Evolutionary conservation across 2,329 filamentous ascomycete genomes (phyloP).

Genomic region (Cephalotrichum gorgonifer): DNA sequence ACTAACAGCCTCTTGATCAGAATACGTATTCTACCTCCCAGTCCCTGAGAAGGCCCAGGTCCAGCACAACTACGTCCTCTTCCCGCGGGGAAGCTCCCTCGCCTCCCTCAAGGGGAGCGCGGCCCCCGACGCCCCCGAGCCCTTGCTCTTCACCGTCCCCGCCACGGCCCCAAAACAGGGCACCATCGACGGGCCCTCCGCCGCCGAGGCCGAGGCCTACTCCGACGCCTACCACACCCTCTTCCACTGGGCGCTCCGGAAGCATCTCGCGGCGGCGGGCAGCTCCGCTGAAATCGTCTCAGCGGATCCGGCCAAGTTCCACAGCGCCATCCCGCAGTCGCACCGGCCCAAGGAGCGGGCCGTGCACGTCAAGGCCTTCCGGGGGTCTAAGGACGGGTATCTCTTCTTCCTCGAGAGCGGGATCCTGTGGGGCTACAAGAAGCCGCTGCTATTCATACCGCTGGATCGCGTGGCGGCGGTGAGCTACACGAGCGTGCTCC

Average conservation of each 20-base stretch:
- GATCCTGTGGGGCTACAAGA: constrained; percentile 62
- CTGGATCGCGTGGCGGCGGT: constrained; percentile 49
- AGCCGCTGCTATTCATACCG: constrained; percentile 55
- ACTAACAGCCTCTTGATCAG: constrained; percentile 28
- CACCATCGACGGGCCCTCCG: constrained; percentile 39
- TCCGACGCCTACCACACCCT: constrained; percentile 49
- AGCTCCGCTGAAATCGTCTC: constrained; percentile 38
- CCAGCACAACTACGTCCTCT: constrained; percentile 56
- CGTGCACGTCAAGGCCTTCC: constrained; percentile 55
- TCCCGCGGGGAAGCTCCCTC: constrained; percentile 45
- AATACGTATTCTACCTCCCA: constrained; percentile 52
- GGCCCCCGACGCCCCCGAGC: constrained; percentile 33
- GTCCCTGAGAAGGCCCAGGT: constrained; percentile 56
- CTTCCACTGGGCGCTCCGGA: constrained; percentile 50
- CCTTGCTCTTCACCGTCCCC: constrained; percentile 54
- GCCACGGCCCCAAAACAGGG: constrained; percentile 50
- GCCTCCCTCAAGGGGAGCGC: constrained; percentile 26
- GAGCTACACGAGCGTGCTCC: constrained; percentile 58
- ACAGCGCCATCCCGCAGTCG: constrained; percentile 43
- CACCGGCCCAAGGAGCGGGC: constrained; percentile 52
- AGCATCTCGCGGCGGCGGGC: constrained; percentile 36
- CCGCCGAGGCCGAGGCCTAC: constrained; percentile 37
- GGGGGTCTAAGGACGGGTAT: constrained; percentile 59
- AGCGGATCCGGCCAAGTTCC: constrained; percentile 45
- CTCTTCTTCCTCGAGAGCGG: constrained; percentile 57